Evolutionary conservation across 2,329 filamentous ascomycete genomes (phyloP).

Genomic region (Penicillium sp.): DNA sequence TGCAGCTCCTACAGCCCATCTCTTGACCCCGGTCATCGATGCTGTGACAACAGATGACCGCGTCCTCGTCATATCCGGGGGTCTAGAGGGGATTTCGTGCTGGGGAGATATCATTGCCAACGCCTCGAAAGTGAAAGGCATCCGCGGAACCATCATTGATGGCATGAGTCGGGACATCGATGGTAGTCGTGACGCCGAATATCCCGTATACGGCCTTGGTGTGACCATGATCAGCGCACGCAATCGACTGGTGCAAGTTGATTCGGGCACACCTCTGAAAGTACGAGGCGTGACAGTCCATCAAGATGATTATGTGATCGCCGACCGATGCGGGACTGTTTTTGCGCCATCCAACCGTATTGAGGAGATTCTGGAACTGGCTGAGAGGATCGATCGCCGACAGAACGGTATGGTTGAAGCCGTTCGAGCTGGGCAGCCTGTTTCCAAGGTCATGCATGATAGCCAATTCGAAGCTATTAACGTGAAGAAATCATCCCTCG

Average conservation of each 20-base stretch:
- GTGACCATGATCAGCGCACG: constrained; percentile 36
- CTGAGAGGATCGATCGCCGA: constrained; percentile 14
- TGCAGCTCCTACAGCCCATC: constrained; percentile 11
- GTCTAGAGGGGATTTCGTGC: constrained; percentile 21
- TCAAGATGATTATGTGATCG: constrained; percentile 23
- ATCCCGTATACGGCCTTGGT: constrained; percentile 36
- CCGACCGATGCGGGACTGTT: constrained; percentile 20
- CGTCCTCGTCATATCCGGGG: constrained; percentile 23
- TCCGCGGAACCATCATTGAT: constrained; percentile 35
- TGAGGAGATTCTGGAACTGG: constrained; percentile 16
- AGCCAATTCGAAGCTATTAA: constrained; percentile 20
- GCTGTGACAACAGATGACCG: constrained; percentile 19
- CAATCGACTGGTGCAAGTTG: constrained; percentile 33
- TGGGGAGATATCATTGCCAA: constrained; percentile 27
- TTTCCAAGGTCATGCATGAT: constrained; percentile 24
- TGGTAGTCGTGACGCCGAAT: constrained; percentile 32
- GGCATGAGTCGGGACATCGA: constrained; percentile 37
- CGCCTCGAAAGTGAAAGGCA: constrained; percentile 22
- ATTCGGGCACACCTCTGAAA: constrained; percentile 27
- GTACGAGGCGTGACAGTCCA: constrained; percentile 16
- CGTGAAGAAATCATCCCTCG: not conserved
- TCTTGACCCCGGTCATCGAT: constrained; percentile 20
- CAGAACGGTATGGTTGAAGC: constrained; percentile 20
- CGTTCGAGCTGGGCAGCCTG: constrained; percentile 15
- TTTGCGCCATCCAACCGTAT: constrained; percentile 17